Evolutionary conservation across 1,139 yeast genomes (phyloP).

Genomic region (Saccharomyces hybrid): DNA sequence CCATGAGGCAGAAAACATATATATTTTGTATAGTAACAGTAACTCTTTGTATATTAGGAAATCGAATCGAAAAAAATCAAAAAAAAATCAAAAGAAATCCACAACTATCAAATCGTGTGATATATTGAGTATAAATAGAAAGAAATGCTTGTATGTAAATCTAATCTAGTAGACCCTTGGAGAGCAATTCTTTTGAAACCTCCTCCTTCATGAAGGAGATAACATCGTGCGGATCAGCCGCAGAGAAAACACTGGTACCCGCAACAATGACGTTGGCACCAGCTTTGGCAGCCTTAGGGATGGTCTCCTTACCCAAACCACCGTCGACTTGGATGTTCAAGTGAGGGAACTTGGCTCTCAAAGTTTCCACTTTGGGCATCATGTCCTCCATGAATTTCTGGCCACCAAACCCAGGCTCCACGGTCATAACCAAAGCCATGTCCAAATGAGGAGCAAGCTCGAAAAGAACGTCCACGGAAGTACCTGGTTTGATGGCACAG

Average conservation of each 20-base stretch:
- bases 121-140: background rate
- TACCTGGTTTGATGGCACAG: conserved; percentile 89
- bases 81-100: background rate
- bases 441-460: conserved; percentile 74
- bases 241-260: conserved; percentile 88
- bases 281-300: conserved; percentile 78
- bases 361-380: conserved; percentile 87
- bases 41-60: conserved; percentile 2
- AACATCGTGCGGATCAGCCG: conserved; percentile 66
- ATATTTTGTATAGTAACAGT: conserved; percentile 2
- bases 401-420: conserved; percentile 98
- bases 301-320: conserved; percentile 81
- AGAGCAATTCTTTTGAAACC: conserved; percentile 38
- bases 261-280: conserved; percentile 98
- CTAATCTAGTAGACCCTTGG: conserved; percentile 27
- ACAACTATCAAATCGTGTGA: too few relatives aligned
- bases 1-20: conserved; percentile 11
- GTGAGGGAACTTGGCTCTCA: conserved; percentile 67
- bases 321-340: conserved; percentile 95
- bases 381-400: conserved; percentile 90
- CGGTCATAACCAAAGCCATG: conserved; percentile 95
- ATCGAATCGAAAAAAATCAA: background rate
- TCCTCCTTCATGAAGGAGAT: conserved; percentile 57
- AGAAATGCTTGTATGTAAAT: conserved; percentile 1
- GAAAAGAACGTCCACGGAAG: conserved; percentile 76